Evolutionary conservation across 1,139 yeast genomes (phyloP).

Genomic region (Yamadazyma blattariae): DNA sequence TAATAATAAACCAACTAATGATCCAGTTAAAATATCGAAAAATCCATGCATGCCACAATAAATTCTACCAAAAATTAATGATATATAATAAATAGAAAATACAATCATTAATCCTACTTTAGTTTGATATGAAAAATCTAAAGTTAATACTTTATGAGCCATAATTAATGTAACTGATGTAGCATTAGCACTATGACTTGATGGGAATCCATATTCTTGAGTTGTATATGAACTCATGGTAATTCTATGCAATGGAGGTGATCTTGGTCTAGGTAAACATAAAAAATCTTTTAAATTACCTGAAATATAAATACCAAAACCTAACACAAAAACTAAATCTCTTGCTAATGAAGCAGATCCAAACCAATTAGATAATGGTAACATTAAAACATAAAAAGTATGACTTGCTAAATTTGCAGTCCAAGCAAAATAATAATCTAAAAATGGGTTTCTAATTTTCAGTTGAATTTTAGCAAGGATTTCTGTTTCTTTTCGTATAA

Average conservation of each 20-base stretch:
- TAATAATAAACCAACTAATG: conserved; percentile 54
- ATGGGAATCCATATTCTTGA: conserved; percentile 92
- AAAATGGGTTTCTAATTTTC: conserved; percentile 42
- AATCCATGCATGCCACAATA: conserved; percentile 99
- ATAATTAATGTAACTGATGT: conserved; percentile 65
- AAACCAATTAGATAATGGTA: conserved; percentile 85
- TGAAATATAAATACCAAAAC: conserved; percentile 77
- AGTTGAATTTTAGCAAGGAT: conserved; percentile 58
- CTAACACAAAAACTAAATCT: conserved; percentile 73
- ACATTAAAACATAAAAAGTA: conserved; percentile 84
- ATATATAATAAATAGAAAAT: conserved; percentile 46
- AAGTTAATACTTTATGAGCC: conserved; percentile 16
- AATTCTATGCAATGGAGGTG: conserved; percentile 89
- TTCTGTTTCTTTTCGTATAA: conserved; percentile 67
- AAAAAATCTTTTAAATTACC: conserved; percentile 81
- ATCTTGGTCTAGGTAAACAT: conserved; percentile 87
- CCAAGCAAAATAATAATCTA: conserved; percentile 81
- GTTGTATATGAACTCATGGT: conserved; percentile 89
- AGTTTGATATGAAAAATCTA: conserved; percentile 12
- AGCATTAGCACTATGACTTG: conserved; percentile 92
- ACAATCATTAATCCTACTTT: conserved; percentile 15
- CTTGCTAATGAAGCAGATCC: conserved; percentile 62
- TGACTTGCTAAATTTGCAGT: conserved; percentile 92
- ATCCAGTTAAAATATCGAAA: conserved; percentile 69
- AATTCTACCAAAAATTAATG: conserved; percentile 75